Base-by-base conservation (phyloP, 805 yeast species). In the Clavispora santaluciae region DNA sequence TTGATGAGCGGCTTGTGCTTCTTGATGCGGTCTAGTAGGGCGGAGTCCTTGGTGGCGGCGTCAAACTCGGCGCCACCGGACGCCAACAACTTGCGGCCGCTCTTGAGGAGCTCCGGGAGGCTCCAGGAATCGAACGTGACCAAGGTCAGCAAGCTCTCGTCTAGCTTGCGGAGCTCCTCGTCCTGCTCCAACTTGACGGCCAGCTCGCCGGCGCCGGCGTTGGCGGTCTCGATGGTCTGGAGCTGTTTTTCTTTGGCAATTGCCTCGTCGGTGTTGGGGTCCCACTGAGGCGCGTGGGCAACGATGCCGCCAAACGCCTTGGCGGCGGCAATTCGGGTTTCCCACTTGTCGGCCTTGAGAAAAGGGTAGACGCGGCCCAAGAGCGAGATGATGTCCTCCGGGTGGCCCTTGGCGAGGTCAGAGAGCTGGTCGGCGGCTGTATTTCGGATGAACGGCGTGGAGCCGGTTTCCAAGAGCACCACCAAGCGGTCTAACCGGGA, bases 401-500 rank as follows among this genome's bases (percentile, higher is more conserved):
- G 96, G 56, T 93, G 98, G 33, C 85, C 84, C 60, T 85, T 85
- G 21, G 96, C 97, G 28, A 95, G 73, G 51, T 91, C 98, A 5
- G 96, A 87, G 50, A 93, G 72, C 64, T 93, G 99, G 56, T 91
- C 96, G 2, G 98, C 98, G 1, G 99, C 99, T 8, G 96, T 87
- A 56, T 87, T 88, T 50, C 98, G 76, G 33, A 93, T 93, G 59
- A 88, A 85, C 29, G 86, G 86, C 5, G 97, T 88, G 10, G 96
- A 87, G 9, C 99, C 99, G 1, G 97, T 87, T 64, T 95, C 99
- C 49, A 93, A 68, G 31, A 78, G 50, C 44, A 77, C 66, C 45
- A 78, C 81, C 43, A 78, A 70, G 41, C 82, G 65, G 51, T 78
- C 83, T 50, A 77, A 68, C 51, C 83, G 68, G 36, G 74, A 70